phyloP scores from a whole-genome alignment of 192 early-diverging fungal species.

The Dispira simplex region DNA sequence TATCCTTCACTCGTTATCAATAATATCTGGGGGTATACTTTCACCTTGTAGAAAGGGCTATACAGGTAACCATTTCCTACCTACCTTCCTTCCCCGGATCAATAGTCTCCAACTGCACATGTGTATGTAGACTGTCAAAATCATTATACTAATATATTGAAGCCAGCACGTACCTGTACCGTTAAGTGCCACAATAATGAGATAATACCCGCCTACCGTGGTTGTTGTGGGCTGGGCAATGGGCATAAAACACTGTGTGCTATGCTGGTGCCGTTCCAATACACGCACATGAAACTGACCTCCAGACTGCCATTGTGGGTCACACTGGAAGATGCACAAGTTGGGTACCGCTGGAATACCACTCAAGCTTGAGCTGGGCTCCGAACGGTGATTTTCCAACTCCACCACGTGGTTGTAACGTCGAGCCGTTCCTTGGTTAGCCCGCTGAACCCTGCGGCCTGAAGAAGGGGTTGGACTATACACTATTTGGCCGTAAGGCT shows the following conservation, averaged over 20 bases:
- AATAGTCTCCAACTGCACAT: neutral
- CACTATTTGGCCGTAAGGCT: slow-evolving; percentile 62
- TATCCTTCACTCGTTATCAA: neutral
- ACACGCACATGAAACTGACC: slow-evolving; percentile 43
- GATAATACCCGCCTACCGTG: slow-evolving; percentile 33
- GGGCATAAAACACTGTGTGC: slow-evolving; percentile 75
- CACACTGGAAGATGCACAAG: slow-evolving; percentile 54
- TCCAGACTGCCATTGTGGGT: slow-evolving; percentile 17
- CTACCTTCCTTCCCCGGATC: neutral
- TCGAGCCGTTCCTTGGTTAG: slow-evolving; percentile 63
- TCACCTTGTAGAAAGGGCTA: too few species aligned
- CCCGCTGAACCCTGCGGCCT: neutral
- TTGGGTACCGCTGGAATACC: slow-evolving; percentile 29
- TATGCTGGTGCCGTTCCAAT: slow-evolving; percentile 73
- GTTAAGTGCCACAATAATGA: slow-evolving; percentile 71
- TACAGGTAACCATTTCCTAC: neutral
- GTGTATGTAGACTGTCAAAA: neutral
- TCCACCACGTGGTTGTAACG: slow-evolving; percentile 50
- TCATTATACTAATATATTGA: neutral
- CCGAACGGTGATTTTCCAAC: slow-evolving; percentile 33
- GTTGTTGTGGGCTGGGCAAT: slow-evolving; percentile 26
- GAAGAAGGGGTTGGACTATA: too few species aligned
- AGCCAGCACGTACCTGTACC: slow-evolving; percentile 20
- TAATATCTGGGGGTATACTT: neutral
- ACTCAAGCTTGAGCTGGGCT: slow-evolving; percentile 13